These are phyloP conservation scores for Wickerhamia fluorescens DNA, from an alignment of 805 yeast genomes.

Conservation along the genomic window DNA sequence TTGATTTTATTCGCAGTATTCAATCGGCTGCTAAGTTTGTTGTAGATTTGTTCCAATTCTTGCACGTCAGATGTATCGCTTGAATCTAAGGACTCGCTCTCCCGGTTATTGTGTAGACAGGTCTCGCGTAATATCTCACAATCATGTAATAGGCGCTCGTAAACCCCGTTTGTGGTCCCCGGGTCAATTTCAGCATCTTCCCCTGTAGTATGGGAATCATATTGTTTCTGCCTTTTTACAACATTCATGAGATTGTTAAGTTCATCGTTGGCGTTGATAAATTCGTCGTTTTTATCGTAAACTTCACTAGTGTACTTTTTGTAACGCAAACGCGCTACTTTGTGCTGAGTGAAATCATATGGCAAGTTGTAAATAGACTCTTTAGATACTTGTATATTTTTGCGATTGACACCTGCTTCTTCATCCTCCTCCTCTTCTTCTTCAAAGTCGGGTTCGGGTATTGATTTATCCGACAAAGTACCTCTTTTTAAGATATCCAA, in stretches of 20 bases:
- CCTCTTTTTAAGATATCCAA: constrained; percentile 16
- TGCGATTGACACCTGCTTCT: too few relatives aligned
- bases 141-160: constrained; percentile 5
- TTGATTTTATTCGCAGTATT: constrained; percentile 34
- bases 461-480: too few relatives aligned
- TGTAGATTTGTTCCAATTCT: constrained; percentile 16
- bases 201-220: constrained; percentile 2
- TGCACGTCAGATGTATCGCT: constrained; percentile 9
- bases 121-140: constrained; percentile 2
- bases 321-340: constrained; percentile 28
- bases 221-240: constrained; percentile 5
- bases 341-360: constrained; percentile 25
- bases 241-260: constrained; percentile 3
- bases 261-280: constrained; percentile 5
- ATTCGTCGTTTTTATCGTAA: constrained; percentile 6
- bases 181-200: constrained; percentile 4
- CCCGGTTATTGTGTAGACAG: constrained; percentile 1
- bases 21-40: constrained; percentile 22
- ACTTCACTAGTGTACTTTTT: constrained; percentile 7
- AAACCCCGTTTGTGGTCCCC: constrained; percentile 3
- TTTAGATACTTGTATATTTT: too few relatives aligned
- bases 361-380: constrained; percentile 20
- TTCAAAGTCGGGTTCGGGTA: constrained; percentile 1
- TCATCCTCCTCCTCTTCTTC: constrained; percentile 1
- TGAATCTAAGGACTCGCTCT: constrained; percentile 6